These are phyloP conservation scores for Corymbia calophylla DNA, from an alignment of 441 rosid species.

Conservation along the genomic window DNA sequence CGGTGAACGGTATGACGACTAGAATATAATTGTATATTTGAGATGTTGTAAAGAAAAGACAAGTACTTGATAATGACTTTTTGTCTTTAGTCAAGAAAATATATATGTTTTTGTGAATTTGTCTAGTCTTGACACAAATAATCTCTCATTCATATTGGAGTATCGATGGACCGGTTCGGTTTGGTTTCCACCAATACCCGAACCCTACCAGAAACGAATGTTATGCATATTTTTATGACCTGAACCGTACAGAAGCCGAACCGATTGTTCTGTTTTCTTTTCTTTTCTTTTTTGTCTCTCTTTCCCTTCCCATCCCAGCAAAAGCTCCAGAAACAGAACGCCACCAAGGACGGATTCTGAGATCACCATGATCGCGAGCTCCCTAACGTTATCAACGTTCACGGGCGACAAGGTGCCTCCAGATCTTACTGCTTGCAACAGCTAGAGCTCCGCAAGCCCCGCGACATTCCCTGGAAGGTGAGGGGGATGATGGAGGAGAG, in stretches of 20 bases:
- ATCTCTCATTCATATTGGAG: background rate
- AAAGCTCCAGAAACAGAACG: background rate
- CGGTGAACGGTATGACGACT: background rate
- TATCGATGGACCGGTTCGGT: too few species aligned
- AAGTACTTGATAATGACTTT: background rate
- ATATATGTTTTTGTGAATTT: background rate
- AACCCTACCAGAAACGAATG: background rate
- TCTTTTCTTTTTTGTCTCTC: too few species aligned
- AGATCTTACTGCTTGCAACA: background rate
- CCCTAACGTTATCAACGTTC: background rate
- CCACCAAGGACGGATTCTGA: background rate
- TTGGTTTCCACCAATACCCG: background rate
- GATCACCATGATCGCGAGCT: background rate
- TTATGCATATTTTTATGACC: background rate
- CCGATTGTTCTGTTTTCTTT: too few species aligned
- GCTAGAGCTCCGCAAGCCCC: background rate
- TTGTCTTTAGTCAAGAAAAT: background rate
- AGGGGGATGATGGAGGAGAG: background rate
- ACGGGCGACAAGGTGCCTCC: background rate
- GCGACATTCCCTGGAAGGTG: background rate
- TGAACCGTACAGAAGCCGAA: background rate
- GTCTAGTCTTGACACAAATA: background rate
- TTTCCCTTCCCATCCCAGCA: background rate
- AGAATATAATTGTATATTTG: background rate
- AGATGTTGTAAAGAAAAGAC: background rate